phyloP scores from a whole-genome alignment of 352 stramenopile genomes.

The Phytopythium boreale region DNA sequence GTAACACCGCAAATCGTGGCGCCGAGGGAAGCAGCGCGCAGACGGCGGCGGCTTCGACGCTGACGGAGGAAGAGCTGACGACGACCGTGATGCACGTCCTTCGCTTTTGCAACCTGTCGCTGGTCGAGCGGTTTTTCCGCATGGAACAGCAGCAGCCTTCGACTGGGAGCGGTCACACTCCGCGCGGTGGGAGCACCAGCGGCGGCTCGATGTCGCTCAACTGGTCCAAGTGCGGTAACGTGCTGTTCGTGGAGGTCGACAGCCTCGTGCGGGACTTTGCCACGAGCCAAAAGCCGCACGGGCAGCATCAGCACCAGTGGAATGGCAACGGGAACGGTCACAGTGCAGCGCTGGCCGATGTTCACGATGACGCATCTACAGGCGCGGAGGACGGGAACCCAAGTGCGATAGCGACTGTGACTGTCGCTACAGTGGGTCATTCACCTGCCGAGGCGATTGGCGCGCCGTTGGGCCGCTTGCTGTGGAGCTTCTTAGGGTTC shows the following conservation, averaged over 20 bases:
- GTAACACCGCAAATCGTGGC: slow-evolving; percentile 5
- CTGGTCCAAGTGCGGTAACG: slow-evolving; percentile 82
- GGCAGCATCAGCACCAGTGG: slow-evolving; percentile 16
- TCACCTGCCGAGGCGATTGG: slow-evolving; percentile 54
- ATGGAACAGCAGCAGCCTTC: slow-evolving; percentile 12
- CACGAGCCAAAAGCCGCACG: slow-evolving; percentile 42
- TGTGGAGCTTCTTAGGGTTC: slow-evolving; percentile 83
- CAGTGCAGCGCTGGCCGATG: background rate
- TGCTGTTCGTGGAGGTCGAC: slow-evolving; percentile 83
- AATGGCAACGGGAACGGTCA: background rate
- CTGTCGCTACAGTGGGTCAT: slow-evolving; percentile 7
- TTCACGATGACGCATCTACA: background rate
- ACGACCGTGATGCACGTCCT: slow-evolving; percentile 56
- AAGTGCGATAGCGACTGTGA: background rate
- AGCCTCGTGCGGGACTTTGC: slow-evolving; percentile 74
- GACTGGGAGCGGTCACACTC: slow-evolving; percentile 17
- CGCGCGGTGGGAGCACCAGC: slow-evolving; percentile 9
- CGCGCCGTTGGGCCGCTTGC: slow-evolving; percentile 49
- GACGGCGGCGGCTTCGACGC: background rate
- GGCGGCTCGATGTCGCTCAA: slow-evolving; percentile 32
- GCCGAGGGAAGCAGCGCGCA: slow-evolving; percentile 4
- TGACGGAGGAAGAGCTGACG: slow-evolving; percentile 65
- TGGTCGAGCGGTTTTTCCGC: slow-evolving; percentile 72
- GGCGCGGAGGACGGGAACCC: background rate
- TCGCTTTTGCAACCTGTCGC: slow-evolving; percentile 72